Evolutionary conservation across 1,284 basidiomycete species (phyloP).

Genomic region (Trametes pubescens): DNA sequence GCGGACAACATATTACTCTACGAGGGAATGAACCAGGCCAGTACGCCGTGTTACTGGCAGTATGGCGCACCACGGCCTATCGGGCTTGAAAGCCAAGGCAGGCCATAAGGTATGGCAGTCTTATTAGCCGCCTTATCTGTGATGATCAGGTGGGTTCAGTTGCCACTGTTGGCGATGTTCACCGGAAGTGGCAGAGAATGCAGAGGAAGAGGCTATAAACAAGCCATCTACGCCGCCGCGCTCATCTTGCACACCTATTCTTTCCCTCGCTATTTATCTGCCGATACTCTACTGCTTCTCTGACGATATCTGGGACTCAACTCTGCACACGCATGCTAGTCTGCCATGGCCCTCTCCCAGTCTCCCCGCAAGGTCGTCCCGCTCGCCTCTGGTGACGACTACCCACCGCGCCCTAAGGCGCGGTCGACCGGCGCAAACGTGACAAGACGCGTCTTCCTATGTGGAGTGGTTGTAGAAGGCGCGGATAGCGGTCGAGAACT

Average conservation of each 20-base stretch:
- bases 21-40: not conserved
- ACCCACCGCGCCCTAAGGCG: conserved; percentile 45
- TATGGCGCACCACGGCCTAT: too few species aligned
- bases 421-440: conserved; percentile 44
- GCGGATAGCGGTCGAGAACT: conserved; percentile 71
- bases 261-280: conserved; percentile 19
- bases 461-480: conserved; percentile 83
- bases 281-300: conserved; percentile 7
- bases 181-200: conserved; percentile 13
- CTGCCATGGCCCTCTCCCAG: conserved; percentile 52
- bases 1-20: not conserved
- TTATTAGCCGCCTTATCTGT: conserved; percentile 10
- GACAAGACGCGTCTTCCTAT: conserved; percentile 81
- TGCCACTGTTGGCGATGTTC: not conserved
- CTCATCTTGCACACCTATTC: not conserved
- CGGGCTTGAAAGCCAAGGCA: not conserved
- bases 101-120: not conserved
- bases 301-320: conserved; percentile 1
- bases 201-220: conserved; percentile 4
- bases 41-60: conserved; percentile 9
- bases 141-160: conserved; percentile 5
- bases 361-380: conserved; percentile 79
- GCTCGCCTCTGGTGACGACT: conserved; percentile 69
- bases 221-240: not conserved
- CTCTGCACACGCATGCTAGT: conserved; percentile 13